Evolutionary conservation across 108 stramenopile species (phyloP).

Genomic region (Cylindrotheca fusiformis): DNA sequence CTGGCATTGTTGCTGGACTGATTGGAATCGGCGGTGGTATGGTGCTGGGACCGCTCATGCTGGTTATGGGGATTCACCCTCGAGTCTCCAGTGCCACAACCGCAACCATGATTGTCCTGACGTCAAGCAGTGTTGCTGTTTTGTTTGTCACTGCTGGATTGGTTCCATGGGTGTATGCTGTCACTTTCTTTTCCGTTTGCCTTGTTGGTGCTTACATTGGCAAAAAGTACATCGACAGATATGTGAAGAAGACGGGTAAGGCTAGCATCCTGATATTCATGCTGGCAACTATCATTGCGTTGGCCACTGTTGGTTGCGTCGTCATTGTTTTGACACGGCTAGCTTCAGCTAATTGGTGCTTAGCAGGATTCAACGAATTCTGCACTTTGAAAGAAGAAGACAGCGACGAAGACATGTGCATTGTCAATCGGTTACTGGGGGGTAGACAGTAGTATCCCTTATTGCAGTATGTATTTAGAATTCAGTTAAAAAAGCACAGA

Average conservation of each 20-base stretch:
- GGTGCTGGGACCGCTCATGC: constrained; percentile 69
- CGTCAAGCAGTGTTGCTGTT: constrained; percentile 64
- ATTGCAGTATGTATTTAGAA: no score
- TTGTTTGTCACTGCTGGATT: constrained; percentile 64
- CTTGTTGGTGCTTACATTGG: constrained; percentile 61
- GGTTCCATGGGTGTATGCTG: constrained; percentile 61
- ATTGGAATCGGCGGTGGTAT: constrained; percentile 85
- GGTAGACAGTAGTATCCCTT: no score
- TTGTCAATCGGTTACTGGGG: no score
- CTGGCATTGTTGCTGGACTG: constrained; percentile 67
- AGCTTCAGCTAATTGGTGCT: constrained; percentile 45
- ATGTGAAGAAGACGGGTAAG: constrained; percentile 64
- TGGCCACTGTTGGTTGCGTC: constrained; percentile 58
- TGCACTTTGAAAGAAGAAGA: constrained; percentile 32
- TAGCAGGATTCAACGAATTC: constrained; percentile 59
- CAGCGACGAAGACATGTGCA: constrained; percentile 11
- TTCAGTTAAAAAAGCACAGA: no score
- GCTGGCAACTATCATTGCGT: constrained; percentile 59
- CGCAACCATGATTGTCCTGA: constrained; percentile 72
- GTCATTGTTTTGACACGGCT: constrained; percentile 53
- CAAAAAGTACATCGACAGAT: constrained; percentile 61
- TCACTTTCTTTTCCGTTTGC: constrained; percentile 62
- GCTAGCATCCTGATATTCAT: constrained; percentile 49
- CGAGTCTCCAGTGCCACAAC: constrained; percentile 67
- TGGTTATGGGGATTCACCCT: constrained; percentile 71